Evolutionary conservation across 1,284 basidiomycete species (phyloP).

Genomic region (Inonotus hispidus): DNA sequence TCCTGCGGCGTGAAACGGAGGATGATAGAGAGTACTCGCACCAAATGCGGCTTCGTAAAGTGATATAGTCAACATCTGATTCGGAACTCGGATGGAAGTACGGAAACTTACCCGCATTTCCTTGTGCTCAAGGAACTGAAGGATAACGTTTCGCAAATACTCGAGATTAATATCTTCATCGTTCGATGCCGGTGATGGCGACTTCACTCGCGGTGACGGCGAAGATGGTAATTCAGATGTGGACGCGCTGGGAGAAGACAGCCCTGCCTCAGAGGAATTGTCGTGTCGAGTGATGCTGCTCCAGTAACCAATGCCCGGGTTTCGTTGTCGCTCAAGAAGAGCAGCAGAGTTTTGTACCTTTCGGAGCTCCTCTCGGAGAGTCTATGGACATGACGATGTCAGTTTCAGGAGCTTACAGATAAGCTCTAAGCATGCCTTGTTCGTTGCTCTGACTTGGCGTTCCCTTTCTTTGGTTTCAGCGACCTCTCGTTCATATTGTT

Average conservation of each 20-base stretch:
- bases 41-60: slow-evolving; percentile 68
- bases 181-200: slow-evolving; percentile 44
- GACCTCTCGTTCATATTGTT: slow-evolving; percentile 47
- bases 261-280: slow-evolving; percentile 37
- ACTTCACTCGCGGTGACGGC: slow-evolving; percentile 28
- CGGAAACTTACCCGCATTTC: slow-evolving; percentile 70
- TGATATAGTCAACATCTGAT: slow-evolving; percentile 4
- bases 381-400: slow-evolving; percentile 38
- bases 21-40: slow-evolving; percentile 86
- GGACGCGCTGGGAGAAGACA: slow-evolving; percentile 41
- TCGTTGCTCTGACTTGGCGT: slow-evolving; percentile 57
- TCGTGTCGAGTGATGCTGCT: slow-evolving; percentile 38
- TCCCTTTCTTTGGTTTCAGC: slow-evolving; percentile 66
- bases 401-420: neutral
- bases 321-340: slow-evolving; percentile 82
- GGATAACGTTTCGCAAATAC: slow-evolving; percentile 88
- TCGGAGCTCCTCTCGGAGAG: slow-evolving; percentile 83
- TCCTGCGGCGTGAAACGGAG: slow-evolving; percentile 92
- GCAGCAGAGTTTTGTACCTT: slow-evolving; percentile 90
- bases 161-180: slow-evolving; percentile 94
- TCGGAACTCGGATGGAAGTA: slow-evolving; percentile 16
- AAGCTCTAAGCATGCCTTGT: slow-evolving; percentile 53
- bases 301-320: slow-evolving; percentile 94
- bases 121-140: slow-evolving; percentile 89
- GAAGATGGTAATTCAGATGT: slow-evolving; percentile 33